A percentile compares a stretch with the other conserved stretches of the same genome.
Conservation (phyloP, 495 filamentous ascomycete species). For the Hypoxylon intermedium region DNA sequence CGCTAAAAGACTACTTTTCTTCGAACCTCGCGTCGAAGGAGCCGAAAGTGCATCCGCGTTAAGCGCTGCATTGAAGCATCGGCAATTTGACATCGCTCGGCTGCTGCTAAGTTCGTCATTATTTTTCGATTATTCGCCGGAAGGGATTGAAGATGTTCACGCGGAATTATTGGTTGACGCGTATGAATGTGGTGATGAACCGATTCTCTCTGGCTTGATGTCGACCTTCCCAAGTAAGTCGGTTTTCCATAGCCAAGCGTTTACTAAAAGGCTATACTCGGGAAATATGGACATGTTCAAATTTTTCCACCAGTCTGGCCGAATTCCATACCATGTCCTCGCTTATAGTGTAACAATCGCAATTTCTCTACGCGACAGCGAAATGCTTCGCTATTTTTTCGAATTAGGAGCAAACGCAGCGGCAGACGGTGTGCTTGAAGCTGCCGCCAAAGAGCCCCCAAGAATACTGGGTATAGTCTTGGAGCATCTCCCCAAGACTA, state of each 20-base stretch:
- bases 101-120: constrained; percentile 3
- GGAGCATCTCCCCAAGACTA: no score
- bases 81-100: not conserved
- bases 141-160: not conserved
- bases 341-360: no score
- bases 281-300: not conserved
- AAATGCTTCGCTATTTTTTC: no score
- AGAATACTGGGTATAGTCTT: constrained; percentile 4
- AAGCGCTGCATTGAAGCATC: not conserved
- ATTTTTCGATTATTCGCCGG: not conserved
- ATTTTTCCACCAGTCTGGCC: not conserved
- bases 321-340: not conserved
- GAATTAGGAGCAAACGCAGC: no score
- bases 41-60: not conserved
- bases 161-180: not conserved
- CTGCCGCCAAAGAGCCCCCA: not conserved
- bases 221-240: not conserved
- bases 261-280: not conserved
- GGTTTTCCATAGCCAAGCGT: not conserved
- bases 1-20: not conserved
- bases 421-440: no score
- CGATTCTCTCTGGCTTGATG: constrained; percentile 1
- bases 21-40: not conserved
- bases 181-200: constrained; percentile 10
- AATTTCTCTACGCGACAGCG: no score